Conservation (phyloP, 2,329 filamentous ascomycete species). For the Aureobasidium sp. region DNA sequence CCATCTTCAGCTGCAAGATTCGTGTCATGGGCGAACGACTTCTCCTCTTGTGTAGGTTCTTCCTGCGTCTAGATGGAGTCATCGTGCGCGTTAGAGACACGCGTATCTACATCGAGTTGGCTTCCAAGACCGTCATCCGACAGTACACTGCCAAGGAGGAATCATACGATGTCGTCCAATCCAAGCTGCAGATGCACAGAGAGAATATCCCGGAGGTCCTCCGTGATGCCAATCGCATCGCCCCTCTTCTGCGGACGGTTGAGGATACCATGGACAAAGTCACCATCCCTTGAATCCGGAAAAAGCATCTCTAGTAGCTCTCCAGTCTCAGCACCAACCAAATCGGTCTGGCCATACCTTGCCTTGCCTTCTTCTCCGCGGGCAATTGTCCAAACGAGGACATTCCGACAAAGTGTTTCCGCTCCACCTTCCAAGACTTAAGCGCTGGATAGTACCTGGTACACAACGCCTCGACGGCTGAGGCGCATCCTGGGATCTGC, state of each 20-base stretch:
- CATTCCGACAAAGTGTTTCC: background rate
- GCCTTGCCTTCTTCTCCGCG: background rate
- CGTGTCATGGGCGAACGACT: conserved; percentile 86
- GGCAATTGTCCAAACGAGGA: background rate
- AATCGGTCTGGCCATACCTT: background rate
- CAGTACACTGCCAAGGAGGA: conserved; percentile 90
- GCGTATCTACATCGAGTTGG: conserved; percentile 84
- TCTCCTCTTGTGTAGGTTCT: conserved; percentile 75
- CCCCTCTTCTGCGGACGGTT: conserved; percentile 60
- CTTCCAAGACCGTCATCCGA: conserved; percentile 65
- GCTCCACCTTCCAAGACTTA: background rate
- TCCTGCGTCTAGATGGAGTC: conserved; percentile 88
- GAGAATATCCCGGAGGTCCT: conserved; percentile 70
- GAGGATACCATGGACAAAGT: conserved; percentile 53
- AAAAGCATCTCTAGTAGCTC: background rate
- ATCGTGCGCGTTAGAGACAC: conserved; percentile 83
- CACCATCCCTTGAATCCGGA: conserved; percentile 3
- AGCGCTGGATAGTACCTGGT: background rate
- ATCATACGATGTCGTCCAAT: conserved; percentile 64
- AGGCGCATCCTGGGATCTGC: background rate
- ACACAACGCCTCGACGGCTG: background rate
- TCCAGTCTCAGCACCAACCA: background rate
- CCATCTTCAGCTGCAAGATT: conserved; percentile 80
- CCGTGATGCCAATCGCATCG: conserved; percentile 70
- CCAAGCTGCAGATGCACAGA: conserved; percentile 44